Base-by-base conservation (phyloP, 768 basidiomycete species). In the Pisolithus microcarpus region DNA sequence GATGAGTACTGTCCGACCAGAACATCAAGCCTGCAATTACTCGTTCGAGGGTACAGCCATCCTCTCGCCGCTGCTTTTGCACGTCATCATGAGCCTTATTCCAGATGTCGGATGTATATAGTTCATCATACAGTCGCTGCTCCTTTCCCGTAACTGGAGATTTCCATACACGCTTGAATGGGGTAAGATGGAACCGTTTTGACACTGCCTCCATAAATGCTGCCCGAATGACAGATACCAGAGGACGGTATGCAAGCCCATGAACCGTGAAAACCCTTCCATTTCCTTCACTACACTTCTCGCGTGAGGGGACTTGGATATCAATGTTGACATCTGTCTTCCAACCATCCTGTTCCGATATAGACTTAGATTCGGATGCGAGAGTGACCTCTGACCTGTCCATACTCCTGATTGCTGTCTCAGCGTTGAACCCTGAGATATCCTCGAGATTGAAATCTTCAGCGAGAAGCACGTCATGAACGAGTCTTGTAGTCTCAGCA, bases 31-130 rank as follows among this genome's bases (percentile, higher is more conserved):
- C 50, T 0, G 53, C 58, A 18, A 62, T 53, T 1, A 59, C 59
- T 5, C 53, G 15, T 49, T 60, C 51, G 0, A 56, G 47, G 10
- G 11, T 31, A 31, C 31, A 31, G 2, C 52, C 53, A 30, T 60
- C 55, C 0, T 51, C 45, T 2, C 24, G 23, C 7, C 42, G 15
- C 24, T 60, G 52, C 8, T 60, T 54, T 39, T 65, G 60, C 10
- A 67, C 1, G 0, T 65, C 53, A 4, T 60, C 39, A 6, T 66
- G 60, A 5, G 59, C 62, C 0, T 38, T 16, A 5, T 57, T 55
- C 52, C 62, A 63, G 0, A 57, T 52, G 30, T 61, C 54, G 0
- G 63, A 65, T 0, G 55, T 59, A 43, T 63, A 67, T 3, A 65
- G 40, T 16, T 67, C 59, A 26, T 62, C n/a, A n/a, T n/a, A n/a